Conservation (phyloP, 768 basidiomycete genomes). For the Termitomyces heimii region DNA sequence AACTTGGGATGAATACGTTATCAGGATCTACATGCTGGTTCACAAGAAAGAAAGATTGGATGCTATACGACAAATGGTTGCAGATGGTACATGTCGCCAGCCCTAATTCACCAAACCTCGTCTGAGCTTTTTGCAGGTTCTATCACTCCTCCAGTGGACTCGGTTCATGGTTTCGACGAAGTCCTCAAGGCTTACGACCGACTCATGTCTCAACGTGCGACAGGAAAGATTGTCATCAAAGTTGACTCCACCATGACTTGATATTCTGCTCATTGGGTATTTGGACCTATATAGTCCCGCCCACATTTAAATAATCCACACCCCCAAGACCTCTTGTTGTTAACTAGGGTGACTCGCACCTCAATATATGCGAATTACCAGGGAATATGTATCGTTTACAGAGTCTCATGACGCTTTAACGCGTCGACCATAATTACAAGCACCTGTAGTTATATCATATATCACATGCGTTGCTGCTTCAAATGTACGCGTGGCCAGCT, state of each 20-base stretch:
- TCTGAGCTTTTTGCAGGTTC: slow-evolving; percentile 26
- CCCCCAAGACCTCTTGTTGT: background rate
- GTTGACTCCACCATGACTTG: slow-evolving; percentile 20
- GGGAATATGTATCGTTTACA: background rate
- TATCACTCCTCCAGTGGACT: slow-evolving; percentile 54
- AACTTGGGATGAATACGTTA: background rate
- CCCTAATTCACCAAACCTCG: background rate
- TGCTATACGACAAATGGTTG: slow-evolving; percentile 29
- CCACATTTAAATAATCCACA: background rate
- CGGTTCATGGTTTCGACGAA: slow-evolving; percentile 50
- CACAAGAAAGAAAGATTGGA: slow-evolving; percentile 29
- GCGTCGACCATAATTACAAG: background rate
- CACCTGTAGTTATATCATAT: background rate
- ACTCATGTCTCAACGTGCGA: slow-evolving; percentile 47
- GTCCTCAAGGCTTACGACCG: slow-evolving; percentile 56
- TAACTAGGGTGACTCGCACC: background rate
- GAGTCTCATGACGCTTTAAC: background rate
- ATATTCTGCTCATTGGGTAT: background rate
- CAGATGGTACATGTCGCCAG: slow-evolving; percentile 30
- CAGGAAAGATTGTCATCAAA: slow-evolving; percentile 63
- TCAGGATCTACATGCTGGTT: slow-evolving; percentile 27
- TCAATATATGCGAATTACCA: background rate
- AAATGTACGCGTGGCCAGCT: background rate
- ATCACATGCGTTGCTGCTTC: background rate
- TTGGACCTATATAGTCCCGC: background rate